Evolutionary conservation across 192 early-diverging fungal genomes (phyloP).

Genomic region (Coemansia sp.): DNA sequence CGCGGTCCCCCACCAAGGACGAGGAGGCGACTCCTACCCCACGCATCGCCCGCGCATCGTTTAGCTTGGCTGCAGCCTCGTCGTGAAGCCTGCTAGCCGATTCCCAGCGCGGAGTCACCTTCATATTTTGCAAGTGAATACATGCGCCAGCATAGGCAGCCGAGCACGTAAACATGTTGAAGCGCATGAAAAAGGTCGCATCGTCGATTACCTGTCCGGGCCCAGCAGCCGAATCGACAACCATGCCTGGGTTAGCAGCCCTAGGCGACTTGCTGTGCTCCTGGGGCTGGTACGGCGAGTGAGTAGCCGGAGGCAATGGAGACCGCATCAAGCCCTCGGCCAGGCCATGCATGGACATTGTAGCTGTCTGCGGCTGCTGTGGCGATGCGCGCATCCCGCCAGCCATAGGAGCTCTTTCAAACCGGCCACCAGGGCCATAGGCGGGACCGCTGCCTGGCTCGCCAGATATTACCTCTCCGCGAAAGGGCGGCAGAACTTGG

Average conservation of each 20-base stretch:
- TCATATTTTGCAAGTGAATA: conserved; percentile 41
- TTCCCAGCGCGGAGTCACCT: conserved; percentile 38
- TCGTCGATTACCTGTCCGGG: conserved; percentile 38
- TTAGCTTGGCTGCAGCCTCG: conserved; percentile 22
- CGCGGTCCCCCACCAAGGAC: conserved; percentile 1
- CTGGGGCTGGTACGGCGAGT: conserved; percentile 16
- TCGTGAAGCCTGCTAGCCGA: conserved; percentile 16
- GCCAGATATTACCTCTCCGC: conserved; percentile 27
- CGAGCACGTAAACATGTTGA: conserved; percentile 35
- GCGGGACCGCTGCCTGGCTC: conserved; percentile 1
- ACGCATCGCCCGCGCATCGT: conserved; percentile 16
- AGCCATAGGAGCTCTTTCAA: conserved; percentile 11
- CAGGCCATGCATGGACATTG: conserved; percentile 3
- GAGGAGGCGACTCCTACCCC: neutral
- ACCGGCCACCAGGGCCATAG: conserved; percentile 4
- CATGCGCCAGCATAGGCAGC: conserved; percentile 31
- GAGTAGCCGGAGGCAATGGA: neutral
- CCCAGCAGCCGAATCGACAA: conserved; percentile 22
- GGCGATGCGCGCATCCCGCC: conserved; percentile 26
- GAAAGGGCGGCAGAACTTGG: conserved; percentile 44
- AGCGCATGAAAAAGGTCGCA: conserved; percentile 41
- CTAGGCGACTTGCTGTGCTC: conserved; percentile 12
- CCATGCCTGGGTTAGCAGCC: neutral
- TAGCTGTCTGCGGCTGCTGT: conserved; percentile 12
- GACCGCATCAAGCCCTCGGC: neutral